A percentile compares a stretch with the other conserved stretches of the same genome.
Conservation (phyloP, 129 eudicot genomes). For the Pulicaria dysenterica region DNA sequence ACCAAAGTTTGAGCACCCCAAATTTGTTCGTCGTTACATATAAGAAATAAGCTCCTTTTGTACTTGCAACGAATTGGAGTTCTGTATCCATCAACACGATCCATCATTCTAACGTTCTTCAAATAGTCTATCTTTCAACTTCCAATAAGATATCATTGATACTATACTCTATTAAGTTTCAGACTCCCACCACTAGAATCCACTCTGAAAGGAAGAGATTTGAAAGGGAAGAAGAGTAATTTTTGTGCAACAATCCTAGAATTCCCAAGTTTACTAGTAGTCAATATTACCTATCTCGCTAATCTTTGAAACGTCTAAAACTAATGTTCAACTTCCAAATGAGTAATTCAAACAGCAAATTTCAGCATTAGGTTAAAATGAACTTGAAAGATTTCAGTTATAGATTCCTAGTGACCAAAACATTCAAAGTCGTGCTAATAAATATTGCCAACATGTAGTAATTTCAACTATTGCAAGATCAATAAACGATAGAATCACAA, state of each 20-base stretch:
- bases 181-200: neutral
- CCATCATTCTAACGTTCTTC: constrained; percentile 3
- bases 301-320: neutral
- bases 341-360: neutral
- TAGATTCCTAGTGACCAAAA: neutral
- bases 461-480: neutral
- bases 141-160: constrained; percentile 9
- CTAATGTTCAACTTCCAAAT: constrained; percentile 11
- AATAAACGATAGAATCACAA: neutral
- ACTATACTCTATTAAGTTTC: constrained; percentile 1
- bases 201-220: neutral
- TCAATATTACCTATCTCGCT: constrained; percentile 5
- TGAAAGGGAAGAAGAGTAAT: neutral
- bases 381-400: neutral
- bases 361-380: neutral
- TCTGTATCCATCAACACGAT: constrained; percentile 2
- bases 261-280: neutral
- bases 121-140: neutral
- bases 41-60: constrained; percentile 8
- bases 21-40: neutral
- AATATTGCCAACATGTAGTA: constrained; percentile 6
- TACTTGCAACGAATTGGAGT: neutral
- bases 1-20: neutral
- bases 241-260: constrained; percentile 6
- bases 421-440: neutral